Base-by-base conservation (phyloP, 345 rosid species). In the Citrus sp. region DNA sequence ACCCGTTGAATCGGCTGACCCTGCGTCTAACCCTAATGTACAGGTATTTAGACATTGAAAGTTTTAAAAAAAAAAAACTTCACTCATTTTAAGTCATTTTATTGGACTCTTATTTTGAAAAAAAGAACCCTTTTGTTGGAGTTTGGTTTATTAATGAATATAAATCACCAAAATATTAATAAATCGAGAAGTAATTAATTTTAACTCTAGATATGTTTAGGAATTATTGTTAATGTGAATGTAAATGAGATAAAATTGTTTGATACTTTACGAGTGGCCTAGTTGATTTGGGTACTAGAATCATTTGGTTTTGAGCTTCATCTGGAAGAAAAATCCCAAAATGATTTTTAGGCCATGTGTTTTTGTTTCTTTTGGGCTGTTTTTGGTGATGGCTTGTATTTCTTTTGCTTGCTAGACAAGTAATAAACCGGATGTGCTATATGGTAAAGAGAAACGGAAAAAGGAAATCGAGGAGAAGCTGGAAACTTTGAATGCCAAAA, bases 391-490 rank as follows among this genome's bases (percentile, higher is more conserved):
- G 32, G 63, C 37, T 66, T 75, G 32, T 72, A 9, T 58, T 49
- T 73, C 28, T 79, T 56, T 22, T 18, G 67, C 66, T 73, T 78
- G 75, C 69, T 76, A 95, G 95, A 79, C 69, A 28, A 81, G 54
- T 1, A 80, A 80, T 63, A 85, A 87, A 72, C 82, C 51, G 24
- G 86, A 84, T 18, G 77, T 22, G 61, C 74, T 82, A 24, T 79
- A 75, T 78, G 89, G 83, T 42, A 83, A 80, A 85, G 92, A 85
- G 84, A 90, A 83, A 69, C 85, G 92, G 88, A 86, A 79, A 77
- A 90, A 75, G 76, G 95, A 88, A 78, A 85, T 94, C 2, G 95
- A 91, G 88, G 95, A 89, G 81, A 90, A 84, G 80, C 86, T 94
- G 78, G 85, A 85, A 82, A 79, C 88, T 82, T 86, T 96, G 91